Evolutionary conservation across 179 eudicot genomes (phyloP).

Genomic region (Silene coronaria): DNA sequence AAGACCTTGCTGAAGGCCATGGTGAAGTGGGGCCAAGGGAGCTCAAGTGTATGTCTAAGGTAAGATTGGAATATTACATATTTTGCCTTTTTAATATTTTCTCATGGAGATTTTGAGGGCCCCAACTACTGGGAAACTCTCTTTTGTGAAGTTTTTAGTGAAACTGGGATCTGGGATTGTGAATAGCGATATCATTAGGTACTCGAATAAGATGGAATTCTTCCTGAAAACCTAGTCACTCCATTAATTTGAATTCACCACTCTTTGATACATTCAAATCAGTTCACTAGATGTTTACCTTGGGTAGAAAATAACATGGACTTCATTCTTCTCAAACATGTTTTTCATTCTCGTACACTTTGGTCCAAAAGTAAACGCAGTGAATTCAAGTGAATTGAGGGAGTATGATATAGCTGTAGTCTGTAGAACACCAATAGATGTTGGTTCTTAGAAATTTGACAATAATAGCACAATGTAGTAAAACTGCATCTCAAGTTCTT

Average conservation of each 20-base stretch:
- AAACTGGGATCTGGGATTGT: too few species aligned
- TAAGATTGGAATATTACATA: slow-evolving; percentile 21
- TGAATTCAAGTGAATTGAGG: neutral
- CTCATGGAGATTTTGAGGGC: too few species aligned
- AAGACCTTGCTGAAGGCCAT: slow-evolving; percentile 83
- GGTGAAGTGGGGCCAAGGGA: slow-evolving; percentile 76
- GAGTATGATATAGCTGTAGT: neutral
- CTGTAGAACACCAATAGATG: neutral
- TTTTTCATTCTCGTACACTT: neutral
- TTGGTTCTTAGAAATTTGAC: neutral
- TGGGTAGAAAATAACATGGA: neutral
- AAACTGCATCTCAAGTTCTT: neutral
- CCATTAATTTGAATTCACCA: too few species aligned
- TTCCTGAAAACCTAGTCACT: too few species aligned
- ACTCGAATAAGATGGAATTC: too few species aligned
- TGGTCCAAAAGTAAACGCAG: neutral
- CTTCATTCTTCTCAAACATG: neutral
- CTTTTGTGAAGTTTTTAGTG: neutral
- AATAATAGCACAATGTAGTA: neutral
- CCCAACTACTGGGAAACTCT: neutral
- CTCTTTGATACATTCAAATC: neutral
- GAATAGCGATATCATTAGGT: too few species aligned
- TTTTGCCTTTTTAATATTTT: neutral
- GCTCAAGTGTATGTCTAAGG: slow-evolving; percentile 76
- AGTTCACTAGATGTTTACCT: neutral